Percentiles rank a stretch among this genome's conserved stretches.
Conservation (phyloP, 768 basidiomycete genomes). For the Termitomyces sp. region DNA sequence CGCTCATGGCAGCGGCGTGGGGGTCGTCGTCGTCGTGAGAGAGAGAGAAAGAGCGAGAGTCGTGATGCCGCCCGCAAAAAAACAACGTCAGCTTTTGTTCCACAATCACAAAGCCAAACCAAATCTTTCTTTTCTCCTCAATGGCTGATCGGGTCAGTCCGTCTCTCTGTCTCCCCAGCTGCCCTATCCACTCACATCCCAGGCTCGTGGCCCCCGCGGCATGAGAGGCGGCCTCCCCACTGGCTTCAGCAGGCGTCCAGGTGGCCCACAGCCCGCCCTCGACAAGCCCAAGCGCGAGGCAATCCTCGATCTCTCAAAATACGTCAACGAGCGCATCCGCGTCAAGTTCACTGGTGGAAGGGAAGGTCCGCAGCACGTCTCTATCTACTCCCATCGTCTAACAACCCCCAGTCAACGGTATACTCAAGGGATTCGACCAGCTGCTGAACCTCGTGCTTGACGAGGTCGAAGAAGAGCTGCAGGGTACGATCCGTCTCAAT, state of each 20-base stretch:
- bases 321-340: constrained; percentile 86
- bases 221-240: constrained; percentile 29
- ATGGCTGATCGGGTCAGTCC: constrained; percentile 65
- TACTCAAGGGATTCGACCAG: constrained; percentile 95
- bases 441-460: constrained; percentile 96
- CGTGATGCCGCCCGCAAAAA: constrained; percentile 10
- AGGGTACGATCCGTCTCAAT: constrained; percentile 44
- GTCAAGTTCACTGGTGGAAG: constrained; percentile 99
- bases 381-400: background rate
- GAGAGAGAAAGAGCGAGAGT: background rate
- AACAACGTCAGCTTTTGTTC: constrained; percentile 12
- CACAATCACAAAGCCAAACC: constrained; percentile 11
- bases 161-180: constrained; percentile 19
- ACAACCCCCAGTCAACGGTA: constrained; percentile 68
- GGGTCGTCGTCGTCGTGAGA: constrained; percentile 16
- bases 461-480: constrained; percentile 84
- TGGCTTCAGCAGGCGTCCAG: constrained; percentile 46
- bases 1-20: constrained; percentile 67
- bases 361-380: constrained; percentile 60
- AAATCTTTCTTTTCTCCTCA: background rate
- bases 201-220: constrained; percentile 58
- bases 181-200: constrained; percentile 35
- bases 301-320: constrained; percentile 93
- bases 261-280: constrained; percentile 46
- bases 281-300: constrained; percentile 90